Percentiles rank a stretch among this genome's conserved stretches.
phyloP scores from a whole-genome alignment of 2,329 filamentous ascomycete genomes.

The Chalaropsis ovoidea region DNA sequence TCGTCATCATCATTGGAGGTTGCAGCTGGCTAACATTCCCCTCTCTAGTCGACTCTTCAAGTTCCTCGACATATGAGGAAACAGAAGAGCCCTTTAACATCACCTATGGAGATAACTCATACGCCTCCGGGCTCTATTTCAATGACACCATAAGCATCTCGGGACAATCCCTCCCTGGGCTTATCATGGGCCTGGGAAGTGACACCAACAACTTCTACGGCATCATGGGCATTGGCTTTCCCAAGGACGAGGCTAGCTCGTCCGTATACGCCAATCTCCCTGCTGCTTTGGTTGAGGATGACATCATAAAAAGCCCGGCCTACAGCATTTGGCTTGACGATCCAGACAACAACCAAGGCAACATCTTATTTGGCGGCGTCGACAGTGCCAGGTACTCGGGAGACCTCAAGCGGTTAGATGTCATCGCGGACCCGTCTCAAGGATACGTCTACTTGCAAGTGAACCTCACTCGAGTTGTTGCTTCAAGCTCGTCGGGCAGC shows the following conservation, averaged over 20 bases:
- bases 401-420: slow-evolving; percentile 49
- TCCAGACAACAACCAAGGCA: slow-evolving; percentile 52
- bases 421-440: slow-evolving; percentile 38
- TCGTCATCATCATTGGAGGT: not conserved
- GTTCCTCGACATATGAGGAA: slow-evolving; percentile 40
- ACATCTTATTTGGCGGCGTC: slow-evolving; percentile 70
- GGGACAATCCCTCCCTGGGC: slow-evolving; percentile 40
- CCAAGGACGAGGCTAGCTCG: slow-evolving; percentile 41
- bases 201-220: slow-evolving; percentile 48
- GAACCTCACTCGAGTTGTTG: slow-evolving; percentile 40
- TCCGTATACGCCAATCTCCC: slow-evolving; percentile 50
- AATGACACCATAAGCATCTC: slow-evolving; percentile 48
- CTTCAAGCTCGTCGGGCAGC: slow-evolving; percentile 41
- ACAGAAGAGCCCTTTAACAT: slow-evolving; percentile 46
- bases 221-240: slow-evolving; percentile 52
- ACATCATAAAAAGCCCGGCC: slow-evolving; percentile 54
- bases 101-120: slow-evolving; percentile 51
- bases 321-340: slow-evolving; percentile 63
- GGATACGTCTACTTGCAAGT: slow-evolving; percentile 41
- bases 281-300: slow-evolving; percentile 51
- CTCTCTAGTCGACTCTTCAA: slow-evolving; percentile 37
- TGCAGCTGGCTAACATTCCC: slow-evolving; percentile 25
- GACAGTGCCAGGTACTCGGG: slow-evolving; percentile 65
- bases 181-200: slow-evolving; percentile 50
- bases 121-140: slow-evolving; percentile 49